Conservation (phyloP, 2,329 filamentous ascomycete genomes). For the Lithohypha guttulata region DNA sequence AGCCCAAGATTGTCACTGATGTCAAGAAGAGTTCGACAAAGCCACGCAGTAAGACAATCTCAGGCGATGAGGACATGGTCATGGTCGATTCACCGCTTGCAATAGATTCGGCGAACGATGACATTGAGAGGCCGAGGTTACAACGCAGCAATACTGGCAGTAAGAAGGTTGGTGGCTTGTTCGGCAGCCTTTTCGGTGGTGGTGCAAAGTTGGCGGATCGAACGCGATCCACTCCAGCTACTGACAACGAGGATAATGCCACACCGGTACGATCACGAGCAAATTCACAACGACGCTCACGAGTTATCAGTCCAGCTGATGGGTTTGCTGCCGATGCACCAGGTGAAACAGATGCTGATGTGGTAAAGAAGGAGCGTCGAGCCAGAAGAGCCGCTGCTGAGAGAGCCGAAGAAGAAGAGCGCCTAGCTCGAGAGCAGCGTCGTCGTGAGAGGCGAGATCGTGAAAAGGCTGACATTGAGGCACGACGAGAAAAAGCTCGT, state of each 20-base stretch:
- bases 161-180: slow-evolving; percentile 47
- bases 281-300: slow-evolving; percentile 29
- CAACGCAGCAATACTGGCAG: slow-evolving; percentile 52
- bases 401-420: slow-evolving; percentile 29
- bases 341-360: slow-evolving; percentile 43
- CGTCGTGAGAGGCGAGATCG: slow-evolving; percentile 38
- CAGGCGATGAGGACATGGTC: slow-evolving; percentile 40
- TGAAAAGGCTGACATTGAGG: slow-evolving; percentile 47
- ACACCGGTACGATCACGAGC: slow-evolving; percentile 23
- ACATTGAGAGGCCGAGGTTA: slow-evolving; percentile 40
- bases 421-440: slow-evolving; percentile 26
- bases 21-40: slow-evolving; percentile 15
- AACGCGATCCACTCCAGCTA: slow-evolving; percentile 21
- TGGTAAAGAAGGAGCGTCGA: slow-evolving; percentile 54
- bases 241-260: slow-evolving; percentile 18
- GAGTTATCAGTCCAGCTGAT: slow-evolving; percentile 40
- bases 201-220: slow-evolving; percentile 30
- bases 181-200: slow-evolving; percentile 56
- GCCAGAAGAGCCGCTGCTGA: slow-evolving; percentile 40
- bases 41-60: slow-evolving; percentile 21
- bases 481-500: slow-evolving; percentile 28
- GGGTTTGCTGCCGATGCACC: slow-evolving; percentile 37
- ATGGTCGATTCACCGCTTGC: slow-evolving; percentile 42
- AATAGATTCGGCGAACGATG: slow-evolving; percentile 38
- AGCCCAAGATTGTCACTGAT: slow-evolving; percentile 21